phyloP scores from a whole-genome alignment of 306 rosid genomes.

The Astragalus membranaceus region DNA sequence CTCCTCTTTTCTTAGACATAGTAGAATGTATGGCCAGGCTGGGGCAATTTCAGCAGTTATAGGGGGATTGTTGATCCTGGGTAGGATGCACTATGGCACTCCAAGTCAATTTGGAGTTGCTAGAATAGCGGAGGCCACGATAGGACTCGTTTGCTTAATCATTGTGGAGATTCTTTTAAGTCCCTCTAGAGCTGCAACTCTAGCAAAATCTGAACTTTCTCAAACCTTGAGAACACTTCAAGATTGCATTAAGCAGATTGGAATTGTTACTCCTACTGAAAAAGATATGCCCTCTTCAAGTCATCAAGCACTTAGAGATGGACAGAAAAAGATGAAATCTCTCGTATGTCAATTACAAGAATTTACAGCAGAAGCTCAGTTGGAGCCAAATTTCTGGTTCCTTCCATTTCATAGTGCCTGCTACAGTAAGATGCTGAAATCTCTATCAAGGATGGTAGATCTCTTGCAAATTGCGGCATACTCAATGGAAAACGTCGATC shows the following conservation, averaged over 20 bases:
- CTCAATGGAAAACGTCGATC: conserved; percentile 37
- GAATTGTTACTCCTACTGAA: conserved; percentile 9
- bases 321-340: conserved; percentile 36
- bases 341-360: conserved; percentile 30
- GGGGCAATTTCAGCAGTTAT: conserved; percentile 66
- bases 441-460: conserved; percentile 43
- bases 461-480: conserved; percentile 36
- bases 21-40: conserved; percentile 77
- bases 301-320: conserved; percentile 28
- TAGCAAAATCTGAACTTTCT: conserved; percentile 56
- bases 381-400: conserved; percentile 83
- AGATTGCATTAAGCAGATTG: conserved; percentile 39
- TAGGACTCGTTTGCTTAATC: conserved; percentile 61
- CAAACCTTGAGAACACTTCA: conserved; percentile 34
- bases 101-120: conserved; percentile 62
- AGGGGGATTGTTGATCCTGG: conserved; percentile 73
- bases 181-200: conserved; percentile 61
- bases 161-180: conserved; percentile 40
- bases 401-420: conserved; percentile 46
- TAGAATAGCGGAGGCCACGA: conserved; percentile 55
- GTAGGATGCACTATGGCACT: conserved; percentile 52
- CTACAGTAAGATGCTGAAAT: conserved; percentile 44
- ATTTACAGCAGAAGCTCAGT: conserved; percentile 50
- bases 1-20: conserved; percentile 55
- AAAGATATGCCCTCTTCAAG: conserved; percentile 20